Base-by-base conservation (phyloP, 2,329 filamentous ascomycete genomes). In the Diaporthe sp. region DNA sequence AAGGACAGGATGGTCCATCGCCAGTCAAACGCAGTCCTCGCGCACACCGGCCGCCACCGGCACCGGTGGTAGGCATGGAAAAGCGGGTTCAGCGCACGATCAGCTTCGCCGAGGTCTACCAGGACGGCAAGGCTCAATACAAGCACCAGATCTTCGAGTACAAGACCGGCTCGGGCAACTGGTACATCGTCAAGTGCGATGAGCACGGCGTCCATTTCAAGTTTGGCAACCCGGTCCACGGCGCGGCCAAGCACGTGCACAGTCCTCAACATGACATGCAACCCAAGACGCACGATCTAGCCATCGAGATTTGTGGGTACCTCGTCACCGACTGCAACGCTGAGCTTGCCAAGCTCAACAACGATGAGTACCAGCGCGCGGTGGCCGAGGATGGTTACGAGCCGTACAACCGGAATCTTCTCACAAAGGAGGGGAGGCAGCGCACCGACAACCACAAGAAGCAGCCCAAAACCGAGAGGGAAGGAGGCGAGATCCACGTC, bases 211-310 rank as follows among this genome's bases (percentile, higher is more conserved):
- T 84, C 10, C 82, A 83, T 32, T 85, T 86, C 74, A 81, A 79
- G 13, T 70, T 65, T 55, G 72, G 72, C 17, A 80, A 81, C 42
- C 80, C 83, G 0, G 72, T 85, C 1, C 69, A 74, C 10, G 84
- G 83, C 27, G 84, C 83, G 1, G 83, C 83, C 0, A 85, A 84
- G 71, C 84, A 86, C 66, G 76, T 86, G 1, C 78, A 79, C 53
- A 78, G 81, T n/a, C 73, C 74, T 7, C 68, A 77, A 15, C 84
- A 85, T 50, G 79, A 79, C 9, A 71, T 78, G 35, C 77, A 78
- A 39, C 74, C 78, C 1, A 84, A 82, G 63, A 81, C 79, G 19
- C 74, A 79, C 25, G 75, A 76, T 3, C 65, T 75, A 22, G 83
- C 83, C 6, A 75, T 85, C 2, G 73, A 78, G 51, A 65, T 74